Evolutionary conservation across 2,329 filamentous ascomycete genomes (phyloP).

Genomic region (Diaporthe vaccinii): DNA sequence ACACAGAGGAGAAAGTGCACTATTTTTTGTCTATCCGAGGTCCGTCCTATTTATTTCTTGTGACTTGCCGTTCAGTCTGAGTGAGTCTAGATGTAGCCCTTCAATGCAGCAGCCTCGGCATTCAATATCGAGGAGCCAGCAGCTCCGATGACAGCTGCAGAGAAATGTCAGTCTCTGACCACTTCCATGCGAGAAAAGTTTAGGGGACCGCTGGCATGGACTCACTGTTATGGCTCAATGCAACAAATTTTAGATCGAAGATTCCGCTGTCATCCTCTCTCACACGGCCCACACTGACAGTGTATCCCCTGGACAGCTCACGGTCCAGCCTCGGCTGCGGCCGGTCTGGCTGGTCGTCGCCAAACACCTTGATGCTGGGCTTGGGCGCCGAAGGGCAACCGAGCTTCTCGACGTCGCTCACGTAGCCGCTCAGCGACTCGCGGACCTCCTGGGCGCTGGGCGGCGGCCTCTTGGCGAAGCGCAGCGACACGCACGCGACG

Average conservation of each 20-base stretch:
- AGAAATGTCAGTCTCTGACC: constrained; percentile 42
- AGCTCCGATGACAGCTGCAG: constrained; percentile 86
- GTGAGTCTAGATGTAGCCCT: constrained; percentile 77
- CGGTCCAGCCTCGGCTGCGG: constrained; percentile 93
- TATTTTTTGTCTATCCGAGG: constrained; percentile 29
- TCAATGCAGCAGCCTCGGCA: constrained; percentile 90
- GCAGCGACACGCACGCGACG: constrained; percentile 91
- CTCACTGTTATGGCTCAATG: constrained; percentile 84
- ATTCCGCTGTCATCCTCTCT: constrained; percentile 88
- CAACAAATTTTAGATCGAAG: constrained; percentile 96
- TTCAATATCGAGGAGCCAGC: constrained; percentile 97
- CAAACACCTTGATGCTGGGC: constrained; percentile 85
- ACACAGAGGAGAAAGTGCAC: not conserved
- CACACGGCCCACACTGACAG: constrained; percentile 90
- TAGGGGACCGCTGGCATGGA: constrained; percentile 40
- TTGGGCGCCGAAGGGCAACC: constrained; percentile 89
- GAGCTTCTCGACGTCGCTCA: constrained; percentile 83
- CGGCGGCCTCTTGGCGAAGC: constrained; percentile 81
- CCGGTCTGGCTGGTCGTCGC: constrained; percentile 81
- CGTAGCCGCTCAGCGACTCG: constrained; percentile 83
- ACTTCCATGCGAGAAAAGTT: not conserved
- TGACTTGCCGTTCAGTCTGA: not conserved
- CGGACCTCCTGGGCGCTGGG: constrained; percentile 84
- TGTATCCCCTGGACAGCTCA: constrained; percentile 87
- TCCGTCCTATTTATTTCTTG: not conserved